Base-by-base conservation (phyloP, 345 rosid species). In the Rhizophora mangle region DNA sequence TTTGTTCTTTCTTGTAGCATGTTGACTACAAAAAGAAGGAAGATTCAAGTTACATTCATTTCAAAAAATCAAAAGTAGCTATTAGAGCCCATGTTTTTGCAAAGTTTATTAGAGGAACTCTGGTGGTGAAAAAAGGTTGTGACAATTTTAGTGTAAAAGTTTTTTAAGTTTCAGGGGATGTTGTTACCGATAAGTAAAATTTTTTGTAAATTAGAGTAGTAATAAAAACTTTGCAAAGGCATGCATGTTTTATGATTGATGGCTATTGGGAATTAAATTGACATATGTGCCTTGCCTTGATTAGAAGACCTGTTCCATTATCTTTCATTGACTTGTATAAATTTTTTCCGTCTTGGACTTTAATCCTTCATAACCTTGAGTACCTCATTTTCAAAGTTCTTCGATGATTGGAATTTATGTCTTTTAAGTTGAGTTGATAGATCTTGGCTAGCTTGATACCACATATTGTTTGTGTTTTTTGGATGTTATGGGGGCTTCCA, bases 1-100 rank as follows among this genome's bases (percentile, higher is more conserved):
- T 73, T 0, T 53, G 2, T 59, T 43, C 24, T 37, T 7, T 65
- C 0, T 1, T 20, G 30, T 65, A 69, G 65, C 30, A n/a, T 30
- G 58, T 47, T 29, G 21, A 46, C 22, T 60, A 60, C 24, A 30
- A 30, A 16, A 29, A 69, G 21, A 24, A 60, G 30, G 72, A 57
- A 47, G 59, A 29, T 36, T 69, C 72, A 11, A 65, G 72, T 29
- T 69, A 31, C 49, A 49, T 69, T 69, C 65, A 31, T 37, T 69
- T 69, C 16, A 6, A 69, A 62, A 58, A 60, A 29, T 49, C 49
- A 19, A 59, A 69, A 18, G 65, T 59, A 29, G 46, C 37, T 21
- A 29, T 69, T 60, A 69, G 31, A 60, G 59, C 59, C 22, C 27
- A 58, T 60, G 72, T 65, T 43, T 57, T 65, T 46, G 60, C 72